These are phyloP conservation scores for Hymenoscyphus repandus DNA, from an alignment of 2,329 filamentous ascomycete genomes.

Conservation along the genomic window DNA sequence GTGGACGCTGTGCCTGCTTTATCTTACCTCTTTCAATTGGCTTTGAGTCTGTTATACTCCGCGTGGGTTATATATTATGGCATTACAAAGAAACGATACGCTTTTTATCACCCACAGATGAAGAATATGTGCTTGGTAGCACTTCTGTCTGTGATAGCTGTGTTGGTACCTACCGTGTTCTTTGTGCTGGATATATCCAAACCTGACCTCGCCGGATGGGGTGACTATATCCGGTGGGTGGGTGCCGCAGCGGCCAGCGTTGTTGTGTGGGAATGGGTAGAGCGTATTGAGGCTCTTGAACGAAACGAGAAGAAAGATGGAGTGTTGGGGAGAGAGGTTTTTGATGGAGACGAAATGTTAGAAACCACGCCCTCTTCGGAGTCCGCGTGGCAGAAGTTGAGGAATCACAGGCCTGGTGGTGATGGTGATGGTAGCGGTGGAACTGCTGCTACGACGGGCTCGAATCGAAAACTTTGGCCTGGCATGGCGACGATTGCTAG, in stretches of 20 bases:
- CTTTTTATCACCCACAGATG: slow-evolving; percentile 69
- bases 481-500: slow-evolving; percentile 29
- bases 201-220: slow-evolving; percentile 66
- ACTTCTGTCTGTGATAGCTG: slow-evolving; percentile 56
- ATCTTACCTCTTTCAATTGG: slow-evolving; percentile 66
- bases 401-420: slow-evolving; percentile 27
- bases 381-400: slow-evolving; percentile 34
- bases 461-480: slow-evolving; percentile 39
- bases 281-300: slow-evolving; percentile 68
- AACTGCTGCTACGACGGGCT: slow-evolving; percentile 16
- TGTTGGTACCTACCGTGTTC: slow-evolving; percentile 68
- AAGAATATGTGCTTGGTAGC: slow-evolving; percentile 65
- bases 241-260: slow-evolving; percentile 70
- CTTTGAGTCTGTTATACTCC: slow-evolving; percentile 65
- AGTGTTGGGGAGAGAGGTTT: slow-evolving; percentile 65
- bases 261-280: slow-evolving; percentile 79
- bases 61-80: slow-evolving; percentile 73
- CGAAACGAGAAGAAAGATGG: slow-evolving; percentile 69
- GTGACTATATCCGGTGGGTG: slow-evolving; percentile 73
- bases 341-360: slow-evolving; percentile 71
- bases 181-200: slow-evolving; percentile 70
- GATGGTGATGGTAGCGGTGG: slow-evolving; percentile 14
- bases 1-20: slow-evolving; percentile 82
- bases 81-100: slow-evolving; percentile 63
- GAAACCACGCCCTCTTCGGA: slow-evolving; percentile 56